Base-by-base conservation (phyloP, 2,329 filamentous ascomycete species). In the Penicillium sp. region DNA sequence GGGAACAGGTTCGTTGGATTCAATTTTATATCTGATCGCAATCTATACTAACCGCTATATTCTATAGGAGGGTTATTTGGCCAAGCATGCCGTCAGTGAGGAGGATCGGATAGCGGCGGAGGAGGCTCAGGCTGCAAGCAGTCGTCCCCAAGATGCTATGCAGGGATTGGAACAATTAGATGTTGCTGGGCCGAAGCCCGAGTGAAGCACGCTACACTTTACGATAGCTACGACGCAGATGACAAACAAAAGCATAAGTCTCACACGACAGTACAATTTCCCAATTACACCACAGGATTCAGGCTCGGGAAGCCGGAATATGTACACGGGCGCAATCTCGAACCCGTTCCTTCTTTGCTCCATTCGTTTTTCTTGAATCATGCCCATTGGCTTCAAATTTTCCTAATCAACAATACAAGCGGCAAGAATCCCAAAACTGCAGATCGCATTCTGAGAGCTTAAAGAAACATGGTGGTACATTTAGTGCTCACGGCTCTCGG, bases 101-200 rank as follows among this genome's bases (percentile, higher is more conserved):
- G 91, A 94, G 73, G 90, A 94, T 70, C 84, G 83, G 56, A 69
- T 84, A 65, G 86, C 82, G 29, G 78, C 80, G 40, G 86, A 88
- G 43, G 79, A 82, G 65, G 80, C 80, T 50, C 80, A 80, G 63
- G 77, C 75, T 55, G 78, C 79, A 37, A 84, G 83, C 64, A 79
- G 82, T 58, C 81, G 70, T 45, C 82, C 84, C 1, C 85, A 88
- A 67, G 92, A 97, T 77, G 91, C 93, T 4, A 99, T 99, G 94
- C 91, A 97, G 77, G 93, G 93, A 35, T 79, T 99, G 7, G 93
- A 97, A 74, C 91, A 90, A 17, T 80, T 97, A 54, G 95, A 97
- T 76, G 90, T 97, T 68, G 95, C 93, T 55, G 95, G 95, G 9
- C 94, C 94, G 13, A 93, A 90, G 75, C 88, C 84, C 54, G 87